A percentile compares a stretch with the other conserved stretches of the same genome.
phyloP scores from a whole-genome alignment of 164 flowering plant genomes.

The Warburgia ugandensis region DNA sequence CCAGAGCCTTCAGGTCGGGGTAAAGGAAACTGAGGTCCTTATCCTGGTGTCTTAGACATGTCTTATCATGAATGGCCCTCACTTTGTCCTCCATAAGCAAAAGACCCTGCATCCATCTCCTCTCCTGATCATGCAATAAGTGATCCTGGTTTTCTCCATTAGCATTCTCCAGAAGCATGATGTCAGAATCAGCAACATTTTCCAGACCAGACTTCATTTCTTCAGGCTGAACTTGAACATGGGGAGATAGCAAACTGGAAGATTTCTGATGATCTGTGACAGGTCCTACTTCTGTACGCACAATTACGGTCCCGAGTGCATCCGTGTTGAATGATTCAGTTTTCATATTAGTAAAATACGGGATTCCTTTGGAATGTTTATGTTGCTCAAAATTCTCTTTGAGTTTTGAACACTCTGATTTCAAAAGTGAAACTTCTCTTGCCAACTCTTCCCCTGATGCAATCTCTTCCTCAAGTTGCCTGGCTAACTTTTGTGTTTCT shows the following conservation, averaged over 20 bases:
- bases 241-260: not conserved
- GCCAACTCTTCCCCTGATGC: conserved; percentile 59
- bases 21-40: conserved; percentile 33
- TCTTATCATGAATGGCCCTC: conserved; percentile 46
- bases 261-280: not conserved
- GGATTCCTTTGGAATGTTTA: conserved; percentile 22
- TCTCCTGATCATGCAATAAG: conserved; percentile 21
- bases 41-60: conserved; percentile 31
- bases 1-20: conserved; percentile 48
- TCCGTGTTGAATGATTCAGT: not conserved
- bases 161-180: not conserved
- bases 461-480: conserved; percentile 56
- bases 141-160: conserved; percentile 14
- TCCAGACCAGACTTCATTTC: not conserved
- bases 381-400: conserved; percentile 50
- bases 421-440: conserved; percentile 54
- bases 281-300: not conserved
- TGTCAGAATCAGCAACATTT: not conserved
- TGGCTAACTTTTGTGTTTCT: conserved; percentile 53
- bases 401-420: conserved; percentile 57
- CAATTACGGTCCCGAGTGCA: not conserved
- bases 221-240: not conserved
- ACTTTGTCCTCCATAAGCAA: conserved; percentile 47
- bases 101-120: conserved; percentile 48
- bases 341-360: conserved; percentile 15